Conservation (phyloP, 1,139 yeast species). For the Candida sp. region DNA sequence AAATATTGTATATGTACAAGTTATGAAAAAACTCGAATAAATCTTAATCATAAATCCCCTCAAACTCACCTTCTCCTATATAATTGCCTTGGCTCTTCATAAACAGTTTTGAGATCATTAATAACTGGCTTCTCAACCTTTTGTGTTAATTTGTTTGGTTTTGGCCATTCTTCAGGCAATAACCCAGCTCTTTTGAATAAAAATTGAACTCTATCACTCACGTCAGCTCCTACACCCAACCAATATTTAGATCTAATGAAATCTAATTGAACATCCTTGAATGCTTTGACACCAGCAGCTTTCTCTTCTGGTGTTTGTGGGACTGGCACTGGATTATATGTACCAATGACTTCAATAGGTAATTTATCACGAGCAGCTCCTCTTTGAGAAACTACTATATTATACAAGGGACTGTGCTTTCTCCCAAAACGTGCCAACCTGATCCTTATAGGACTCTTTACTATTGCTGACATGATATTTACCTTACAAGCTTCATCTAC, state of each 20-base stretch:
- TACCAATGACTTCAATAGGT: constrained; percentile 95
- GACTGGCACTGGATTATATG: constrained; percentile 81
- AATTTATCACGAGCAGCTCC: constrained; percentile 72
- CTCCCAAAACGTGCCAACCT: constrained; percentile 94
- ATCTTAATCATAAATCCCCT: neutral
- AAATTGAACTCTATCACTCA: constrained; percentile 76
- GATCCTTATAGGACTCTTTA: constrained; percentile 37
- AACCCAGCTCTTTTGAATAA: constrained; percentile 78
- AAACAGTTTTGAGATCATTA: constrained; percentile 20
- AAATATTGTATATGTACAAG: neutral
- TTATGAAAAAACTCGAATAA: neutral
- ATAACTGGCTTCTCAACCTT: constrained; percentile 27
- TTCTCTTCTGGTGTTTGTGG: constrained; percentile 62
- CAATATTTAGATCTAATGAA: constrained; percentile 93
- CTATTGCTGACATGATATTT: constrained; percentile 8
- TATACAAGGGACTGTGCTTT: constrained; percentile 81
- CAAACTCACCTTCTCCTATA: constrained; percentile 28
- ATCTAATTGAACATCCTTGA: constrained; percentile 79
- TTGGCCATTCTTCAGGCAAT: constrained; percentile 73
- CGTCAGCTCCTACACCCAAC: constrained; percentile 99
- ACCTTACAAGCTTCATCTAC: neutral
- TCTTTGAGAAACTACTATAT: constrained; percentile 83
- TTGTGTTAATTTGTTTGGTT: constrained; percentile 36
- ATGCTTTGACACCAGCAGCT: constrained; percentile 52
- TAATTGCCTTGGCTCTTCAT: constrained; percentile 32